These are phyloP conservation scores for Davidsoniella australis DNA, from an alignment of 2,329 filamentous ascomycete species.

Conservation along the genomic window DNA sequence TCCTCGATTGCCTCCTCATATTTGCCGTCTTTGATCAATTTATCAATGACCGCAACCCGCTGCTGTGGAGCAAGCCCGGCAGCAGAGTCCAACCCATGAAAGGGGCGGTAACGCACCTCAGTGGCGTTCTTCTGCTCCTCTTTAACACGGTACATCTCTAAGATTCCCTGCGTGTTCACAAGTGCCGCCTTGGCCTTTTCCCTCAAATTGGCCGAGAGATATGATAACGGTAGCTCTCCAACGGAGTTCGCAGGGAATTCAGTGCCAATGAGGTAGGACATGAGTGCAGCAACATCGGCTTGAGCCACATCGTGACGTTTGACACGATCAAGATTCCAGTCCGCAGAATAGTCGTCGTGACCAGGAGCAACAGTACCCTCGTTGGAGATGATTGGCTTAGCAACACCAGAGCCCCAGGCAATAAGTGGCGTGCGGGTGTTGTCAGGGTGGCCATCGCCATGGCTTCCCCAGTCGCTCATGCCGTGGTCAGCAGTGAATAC, in stretches of 20 bases:
- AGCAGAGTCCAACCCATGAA: slow-evolving; percentile 46
- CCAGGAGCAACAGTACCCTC: slow-evolving; percentile 45
- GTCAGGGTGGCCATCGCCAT: slow-evolving; percentile 92
- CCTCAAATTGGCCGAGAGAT: slow-evolving; percentile 50
- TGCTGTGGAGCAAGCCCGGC: slow-evolving; percentile 42
- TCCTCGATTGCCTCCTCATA: slow-evolving; percentile 65
- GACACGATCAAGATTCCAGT: slow-evolving; percentile 71
- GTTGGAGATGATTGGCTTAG: slow-evolving; percentile 45
- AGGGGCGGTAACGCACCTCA: slow-evolving; percentile 64
- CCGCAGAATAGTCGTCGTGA: slow-evolving; percentile 79
- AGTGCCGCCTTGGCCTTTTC: slow-evolving; percentile 74
- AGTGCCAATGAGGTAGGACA: slow-evolving; percentile 78
- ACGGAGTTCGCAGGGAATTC: slow-evolving; percentile 95
- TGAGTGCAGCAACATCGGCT: slow-evolving; percentile 84
- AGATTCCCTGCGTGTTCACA: slow-evolving; percentile 67
- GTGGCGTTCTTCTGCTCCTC: slow-evolving; percentile 65
- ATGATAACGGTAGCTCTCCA: slow-evolving; percentile 75
- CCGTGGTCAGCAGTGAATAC: slow-evolving; percentile 96
- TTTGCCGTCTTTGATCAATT: slow-evolving; percentile 46
- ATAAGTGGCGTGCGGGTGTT: slow-evolving; percentile 91
- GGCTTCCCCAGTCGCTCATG: slow-evolving; percentile 99
- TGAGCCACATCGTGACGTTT: slow-evolving; percentile 82
- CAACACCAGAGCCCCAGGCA: slow-evolving; percentile 82
- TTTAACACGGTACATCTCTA: slow-evolving; percentile 95
- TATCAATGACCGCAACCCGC: slow-evolving; percentile 49